Conservation (phyloP, 768 basidiomycete species). For the Heimioporus sp. region DNA sequence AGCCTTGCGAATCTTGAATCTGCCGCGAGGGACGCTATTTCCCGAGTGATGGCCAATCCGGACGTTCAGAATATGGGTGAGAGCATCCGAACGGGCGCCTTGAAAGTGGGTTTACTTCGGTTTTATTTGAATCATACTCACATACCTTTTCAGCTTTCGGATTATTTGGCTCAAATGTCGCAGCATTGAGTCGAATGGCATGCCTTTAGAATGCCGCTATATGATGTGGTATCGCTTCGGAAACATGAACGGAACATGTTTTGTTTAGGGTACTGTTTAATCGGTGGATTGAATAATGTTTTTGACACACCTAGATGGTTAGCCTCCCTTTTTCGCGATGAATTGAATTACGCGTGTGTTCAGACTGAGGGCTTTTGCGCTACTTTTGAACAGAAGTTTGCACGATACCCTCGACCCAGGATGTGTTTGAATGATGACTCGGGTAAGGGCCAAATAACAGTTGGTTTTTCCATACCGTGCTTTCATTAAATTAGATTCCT, state of each 20-base stretch:
- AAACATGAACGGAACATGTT: conserved; percentile 2
- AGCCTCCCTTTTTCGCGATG: background rate
- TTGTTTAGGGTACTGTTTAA: conserved; percentile 10
- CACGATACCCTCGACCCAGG: no score
- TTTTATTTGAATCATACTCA: background rate
- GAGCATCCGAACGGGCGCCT: conserved; percentile 71
- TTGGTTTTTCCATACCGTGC: no score
- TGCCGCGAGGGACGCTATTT: conserved; percentile 74
- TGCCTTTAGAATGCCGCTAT: background rate
- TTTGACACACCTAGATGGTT: background rate
- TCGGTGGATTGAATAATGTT: conserved; percentile 9
- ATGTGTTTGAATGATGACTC: no score
- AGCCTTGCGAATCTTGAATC: conserved; percentile 53
- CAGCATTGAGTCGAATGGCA: conserved; percentile 30
- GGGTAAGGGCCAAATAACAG: no score
- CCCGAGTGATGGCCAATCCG: conserved; percentile 74
- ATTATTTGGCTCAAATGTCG: conserved; percentile 71
- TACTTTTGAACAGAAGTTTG: no score
- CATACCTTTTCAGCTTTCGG: conserved; percentile 45
- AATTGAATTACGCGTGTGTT: background rate
- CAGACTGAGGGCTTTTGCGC: no score
- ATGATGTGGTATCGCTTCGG: background rate
- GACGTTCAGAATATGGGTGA: conserved; percentile 87
- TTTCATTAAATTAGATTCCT: no score
- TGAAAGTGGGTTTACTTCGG: conserved; percentile 58